phyloP scores from a whole-genome alignment of 1,139 yeast genomes.

The Candida tunisiensis region DNA sequence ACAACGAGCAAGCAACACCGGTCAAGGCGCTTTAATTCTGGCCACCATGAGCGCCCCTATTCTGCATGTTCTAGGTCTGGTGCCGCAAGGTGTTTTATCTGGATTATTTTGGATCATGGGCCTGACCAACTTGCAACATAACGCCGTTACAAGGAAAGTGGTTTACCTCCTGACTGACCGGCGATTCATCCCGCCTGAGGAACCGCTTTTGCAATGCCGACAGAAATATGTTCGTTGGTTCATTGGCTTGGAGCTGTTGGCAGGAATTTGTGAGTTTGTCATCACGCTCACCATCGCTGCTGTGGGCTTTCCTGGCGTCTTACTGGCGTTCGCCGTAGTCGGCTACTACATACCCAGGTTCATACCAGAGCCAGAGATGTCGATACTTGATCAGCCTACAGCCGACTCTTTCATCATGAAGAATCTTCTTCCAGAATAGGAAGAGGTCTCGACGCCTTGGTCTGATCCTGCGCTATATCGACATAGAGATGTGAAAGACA shows the following conservation, averaged over 20 bases:
- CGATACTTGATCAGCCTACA: constrained; percentile 52
- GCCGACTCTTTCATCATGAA: constrained; percentile 41
- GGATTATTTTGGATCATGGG: constrained; percentile 95
- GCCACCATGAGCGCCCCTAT: constrained; percentile 88
- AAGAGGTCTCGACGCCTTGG: too few species aligned
- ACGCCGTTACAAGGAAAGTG: constrained; percentile 45
- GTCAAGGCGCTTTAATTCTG: constrained; percentile 68
- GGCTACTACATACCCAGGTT: constrained; percentile 42
- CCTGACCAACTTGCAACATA: constrained; percentile 53
- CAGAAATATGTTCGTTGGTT: constrained; percentile 33
- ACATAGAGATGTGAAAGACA: too few species aligned
- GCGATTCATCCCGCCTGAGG: constrained; percentile 15
- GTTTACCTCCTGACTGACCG: constrained; percentile 50
- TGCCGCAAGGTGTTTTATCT: constrained; percentile 91
- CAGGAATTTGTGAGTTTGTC: constrained; percentile 67
- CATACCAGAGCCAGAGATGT: constrained; percentile 46
- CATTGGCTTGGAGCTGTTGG: constrained; percentile 39
- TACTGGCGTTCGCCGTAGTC: constrained; percentile 50
- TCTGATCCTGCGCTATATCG: too few species aligned
- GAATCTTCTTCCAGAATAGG: too few species aligned
- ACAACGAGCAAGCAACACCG: constrained; percentile 69
- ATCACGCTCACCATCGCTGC: constrained; percentile 84
- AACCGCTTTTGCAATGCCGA: constrained; percentile 17
- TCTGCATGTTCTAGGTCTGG: constrained; percentile 56
- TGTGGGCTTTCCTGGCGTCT: constrained; percentile 83